A percentile compares a stretch with the other conserved stretches of the same genome.
phyloP scores from a whole-genome alignment of 768 basidiomycete genomes.

The Trichaptum fuscoviolaceum region DNA sequence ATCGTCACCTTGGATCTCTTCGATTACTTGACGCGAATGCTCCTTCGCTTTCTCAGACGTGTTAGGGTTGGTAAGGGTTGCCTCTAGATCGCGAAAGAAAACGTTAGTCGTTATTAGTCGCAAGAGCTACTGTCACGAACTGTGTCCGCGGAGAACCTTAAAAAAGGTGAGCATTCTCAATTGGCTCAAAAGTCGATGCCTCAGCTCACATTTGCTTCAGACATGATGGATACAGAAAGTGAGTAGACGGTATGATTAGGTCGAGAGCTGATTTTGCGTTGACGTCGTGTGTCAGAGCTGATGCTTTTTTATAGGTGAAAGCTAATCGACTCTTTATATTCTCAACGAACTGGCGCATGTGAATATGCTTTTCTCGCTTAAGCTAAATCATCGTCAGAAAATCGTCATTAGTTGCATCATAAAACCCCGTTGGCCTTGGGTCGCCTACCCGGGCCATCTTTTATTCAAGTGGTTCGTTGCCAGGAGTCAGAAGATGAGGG shows the following conservation, averaged over 20 bases:
- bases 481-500: background rate
- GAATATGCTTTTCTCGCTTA: background rate
- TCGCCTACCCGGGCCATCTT: background rate
- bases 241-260: background rate
- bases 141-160: background rate
- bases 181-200: background rate
- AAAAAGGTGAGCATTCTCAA: background rate
- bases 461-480: background rate
- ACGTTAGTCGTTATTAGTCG: background rate
- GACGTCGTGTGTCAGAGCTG: background rate
- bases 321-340: background rate
- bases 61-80: conserved; percentile 13
- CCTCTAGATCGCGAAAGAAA: conserved; percentile 1
- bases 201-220: background rate
- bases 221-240: background rate
- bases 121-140: background rate
- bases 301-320: background rate
- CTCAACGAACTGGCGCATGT: background rate
- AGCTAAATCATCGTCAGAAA: background rate
- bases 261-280: background rate
- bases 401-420: background rate
- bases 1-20: conserved; percentile 3
- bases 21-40: conserved; percentile 10
- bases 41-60: conserved; percentile 14
- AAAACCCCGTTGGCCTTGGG: background rate